Evolutionary conservation across 2,329 filamentous ascomycete genomes (phyloP), one percentile per base, ranked within the genome.

Genomic region (Aureobasidium subglaciale): DNA sequence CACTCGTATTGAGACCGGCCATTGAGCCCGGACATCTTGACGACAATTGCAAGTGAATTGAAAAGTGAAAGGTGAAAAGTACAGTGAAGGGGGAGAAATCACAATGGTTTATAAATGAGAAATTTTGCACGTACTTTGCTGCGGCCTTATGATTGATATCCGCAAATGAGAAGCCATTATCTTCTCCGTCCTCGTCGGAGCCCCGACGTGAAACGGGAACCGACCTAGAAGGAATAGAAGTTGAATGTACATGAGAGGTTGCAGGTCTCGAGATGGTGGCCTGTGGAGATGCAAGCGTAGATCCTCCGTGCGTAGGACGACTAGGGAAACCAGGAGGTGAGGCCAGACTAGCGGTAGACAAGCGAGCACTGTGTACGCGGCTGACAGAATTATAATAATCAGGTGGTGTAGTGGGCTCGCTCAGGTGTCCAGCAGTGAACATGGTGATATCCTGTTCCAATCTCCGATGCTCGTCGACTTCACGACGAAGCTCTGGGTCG

Each of bases 331-430:
- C 87, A 4, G 87, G 87, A 40, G 90, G 87, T 32, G 90, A 92
- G 41, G 87, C 86, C 65, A 96, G 78, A 73, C 88, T 93, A 34
- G 90, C 91, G 59, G 88, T 87, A 54, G 92, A 95, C 75, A 95
- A 92, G 59, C 91, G 83, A 68, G 91, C 91, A 40, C 90, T 88
- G 90, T 84, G 55, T 84, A 56, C 87, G 84, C 60, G 63, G 4
- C 43, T 52, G 27, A 57, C 25, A 5, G 54, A 48, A 59, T 82
- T 83, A 61, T 95, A 86, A 70, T 93, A 92, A 70, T 97, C 93
- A 29, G 93, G 93, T 20, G 93, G 93, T 20, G 93, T 99, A 2
- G 93, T 96, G 15, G 93, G 93, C 73, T 97, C 92, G 63, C 89
- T 96, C 68, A 95, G 88, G 65, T 91, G 87, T 54, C 88, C 88